Base-by-base conservation (phyloP, 2,329 filamentous ascomycete genomes). In the Emergomyces orientalis region DNA sequence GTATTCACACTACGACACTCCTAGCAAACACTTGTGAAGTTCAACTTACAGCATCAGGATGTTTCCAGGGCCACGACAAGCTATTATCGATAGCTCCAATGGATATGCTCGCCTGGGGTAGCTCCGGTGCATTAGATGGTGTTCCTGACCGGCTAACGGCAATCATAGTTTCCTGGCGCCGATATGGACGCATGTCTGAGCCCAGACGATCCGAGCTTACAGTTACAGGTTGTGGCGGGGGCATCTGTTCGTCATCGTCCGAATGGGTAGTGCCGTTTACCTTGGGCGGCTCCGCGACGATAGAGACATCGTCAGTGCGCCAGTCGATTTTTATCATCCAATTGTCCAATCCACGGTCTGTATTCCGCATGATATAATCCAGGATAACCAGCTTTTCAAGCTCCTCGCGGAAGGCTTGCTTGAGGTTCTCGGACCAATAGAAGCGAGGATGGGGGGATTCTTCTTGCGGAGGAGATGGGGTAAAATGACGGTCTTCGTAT, bases 301-400 rank as follows among this genome's bases (percentile, higher is more conserved):
- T 90, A 8, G 89, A 90, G 14, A 94, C 93, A 70, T 88, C 84
- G 71, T 94, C 86, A 2, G 84, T 86, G 69, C 91, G 84, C 82
- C 87, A 90, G 74, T 99, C 92, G 39, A 99, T 90, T 75, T 91
- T 94, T 72, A 99, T 91, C 94, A 99, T 99, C 94, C 94, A 99
- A 70, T 99, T 99, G 74, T 99, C 94, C 63, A 97, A 80, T 1
- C 94, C 94, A 76, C 94, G 85, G 74, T 99, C 94, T 1, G 94
- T 99, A 72, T 99, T 99, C 63, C 94, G 86, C 94, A 99, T 99
- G 66, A 99, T 96, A 74, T 99, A 99, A 76, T 99, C 94, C 67
- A 99, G 77, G 70, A 99, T 96, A 27, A 99, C 95, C 8, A 99
- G 81, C 76, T 97, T 97, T 77, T 99, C 94, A 57, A 99, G 82